These are phyloP conservation scores for Coelastrella sp. DNA, from an alignment of 139 green algal species.

Conservation along the genomic window DNA sequence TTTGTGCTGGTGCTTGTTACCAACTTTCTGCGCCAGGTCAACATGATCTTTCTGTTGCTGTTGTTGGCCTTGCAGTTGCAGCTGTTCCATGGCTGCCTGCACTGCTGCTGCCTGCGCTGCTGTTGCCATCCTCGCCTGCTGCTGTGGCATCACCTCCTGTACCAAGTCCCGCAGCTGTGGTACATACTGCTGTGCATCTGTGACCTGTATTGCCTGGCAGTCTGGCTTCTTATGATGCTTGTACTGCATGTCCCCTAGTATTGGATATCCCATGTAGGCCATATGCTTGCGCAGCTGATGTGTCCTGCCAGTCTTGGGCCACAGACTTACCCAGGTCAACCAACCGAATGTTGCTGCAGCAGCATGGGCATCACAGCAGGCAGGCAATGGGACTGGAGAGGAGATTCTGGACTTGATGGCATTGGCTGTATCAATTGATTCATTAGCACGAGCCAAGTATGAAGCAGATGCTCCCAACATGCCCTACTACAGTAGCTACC, in stretches of 20 bases:
- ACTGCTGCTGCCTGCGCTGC: constrained; percentile 24
- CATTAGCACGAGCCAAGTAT: too few relatives aligned
- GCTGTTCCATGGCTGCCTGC: neutral
- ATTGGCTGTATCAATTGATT: too few relatives aligned
- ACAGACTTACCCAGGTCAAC: constrained; percentile 68
- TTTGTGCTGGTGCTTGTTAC: neutral
- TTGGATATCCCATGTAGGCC: constrained; percentile 66
- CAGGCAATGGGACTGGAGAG: too few relatives aligned
- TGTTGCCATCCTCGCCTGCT: neutral
- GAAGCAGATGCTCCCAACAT: too few relatives aligned
- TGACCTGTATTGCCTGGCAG: neutral
- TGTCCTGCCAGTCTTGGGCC: constrained; percentile 73
- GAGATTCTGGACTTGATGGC: too few relatives aligned
- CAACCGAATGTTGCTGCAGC: constrained; percentile 33
- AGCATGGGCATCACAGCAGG: neutral
- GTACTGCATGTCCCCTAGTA: constrained; percentile 74
- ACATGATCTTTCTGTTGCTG: neutral
- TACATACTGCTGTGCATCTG: constrained; percentile 13
- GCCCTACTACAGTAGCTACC: too few relatives aligned
- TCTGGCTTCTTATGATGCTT: neutral
- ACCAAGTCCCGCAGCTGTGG: constrained; percentile 37
- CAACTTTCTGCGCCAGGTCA: neutral
- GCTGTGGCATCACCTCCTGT: constrained; percentile 35
- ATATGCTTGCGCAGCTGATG: constrained; percentile 87
- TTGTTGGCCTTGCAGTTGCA: constrained; percentile 8